Evolutionary conservation across 2,329 filamentous ascomycete genomes (phyloP), one percentile per base, ranked within the genome.

Genomic region (Ascochyta rabiei): DNA sequence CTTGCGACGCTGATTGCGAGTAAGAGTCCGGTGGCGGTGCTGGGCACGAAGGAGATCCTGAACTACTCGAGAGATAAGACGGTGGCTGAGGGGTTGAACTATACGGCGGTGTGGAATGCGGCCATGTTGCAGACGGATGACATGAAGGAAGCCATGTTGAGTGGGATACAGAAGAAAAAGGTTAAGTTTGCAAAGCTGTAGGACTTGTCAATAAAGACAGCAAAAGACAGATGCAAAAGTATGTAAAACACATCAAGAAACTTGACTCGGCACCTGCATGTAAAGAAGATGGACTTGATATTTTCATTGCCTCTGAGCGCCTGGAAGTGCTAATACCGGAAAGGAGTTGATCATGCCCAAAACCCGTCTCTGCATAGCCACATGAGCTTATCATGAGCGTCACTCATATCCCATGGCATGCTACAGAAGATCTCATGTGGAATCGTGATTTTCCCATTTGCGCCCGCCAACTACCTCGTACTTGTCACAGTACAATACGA

Each of bases 11-110:
- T 86, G 67, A 84, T 97, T 54, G 89, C 90, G 24, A 79, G 74
- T 16, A 97, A 97, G 83, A 95, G 90, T 69, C 93, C 93, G 0
- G 87, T 98, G 19, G 92, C 91, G 1, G 89, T 93, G 60, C 86
- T 91, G 78, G 88, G 90, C 6, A 96, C 92, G 8, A 96, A 96
- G 80, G 89, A 95, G 77, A 76, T 96, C 59, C 72, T 96, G 70
- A 92, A 95, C 75, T 91, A 88, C 70, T 89, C 88, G 30, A 83
- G 90, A 66, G 93, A 96, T 74, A 86, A 92, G 72, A 81, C 82
- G 2, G 85, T 96, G 24, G 84, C 84, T 40, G 91, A 96, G 64
- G 91, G 86, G 41, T 77, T 98, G 72, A 85, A 85, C 53, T 97
- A 96, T 75, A 96, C 93, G 4, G 83, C 85, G 10, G 82, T 95